These are phyloP conservation scores for Ceriops zippeliana DNA, from an alignment of 345 rosid genomes.

Conservation along the genomic window DNA sequence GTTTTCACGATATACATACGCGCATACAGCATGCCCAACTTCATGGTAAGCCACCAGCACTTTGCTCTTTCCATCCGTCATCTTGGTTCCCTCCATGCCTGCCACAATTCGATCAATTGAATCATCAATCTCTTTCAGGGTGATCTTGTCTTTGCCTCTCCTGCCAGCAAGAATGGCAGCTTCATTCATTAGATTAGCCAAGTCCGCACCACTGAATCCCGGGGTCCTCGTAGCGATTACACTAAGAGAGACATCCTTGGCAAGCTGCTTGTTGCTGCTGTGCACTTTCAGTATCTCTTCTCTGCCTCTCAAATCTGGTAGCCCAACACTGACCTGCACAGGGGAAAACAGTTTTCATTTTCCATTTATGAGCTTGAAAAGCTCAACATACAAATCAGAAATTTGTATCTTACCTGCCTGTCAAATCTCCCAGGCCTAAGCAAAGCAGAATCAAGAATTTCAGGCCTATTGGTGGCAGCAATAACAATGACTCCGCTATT, in stretches of 20 bases:
- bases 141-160: conserved; percentile 57
- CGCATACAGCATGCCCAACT: conserved; percentile 68
- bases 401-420: conserved; percentile 41
- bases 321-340: conserved; percentile 53
- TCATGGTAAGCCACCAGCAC: conserved; percentile 68
- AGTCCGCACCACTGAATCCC: conserved; percentile 81
- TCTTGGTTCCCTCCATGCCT: conserved; percentile 74
- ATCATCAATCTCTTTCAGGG: conserved; percentile 57
- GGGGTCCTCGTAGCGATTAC: conserved; percentile 72
- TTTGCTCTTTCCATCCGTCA: conserved; percentile 71
- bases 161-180: conserved; percentile 76
- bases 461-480: conserved; percentile 77
- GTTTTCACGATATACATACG: conserved; percentile 33
- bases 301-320: conserved; percentile 71
- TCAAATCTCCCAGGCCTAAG: conserved; percentile 79
- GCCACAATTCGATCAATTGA: conserved; percentile 66
- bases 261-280: conserved; percentile 66
- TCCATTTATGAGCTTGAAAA: neutral
- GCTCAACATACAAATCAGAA: neutral
- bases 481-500: conserved; percentile 66
- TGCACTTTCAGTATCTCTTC: conserved; percentile 72
- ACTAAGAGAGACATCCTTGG: conserved; percentile 43
- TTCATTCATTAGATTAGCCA: conserved; percentile 78
- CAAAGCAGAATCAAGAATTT: conserved; percentile 71
- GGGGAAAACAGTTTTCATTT: neutral